Base-by-base conservation (phyloP, 371 early-diverging fungal genomes). In the Mortierella sp. region DNA sequence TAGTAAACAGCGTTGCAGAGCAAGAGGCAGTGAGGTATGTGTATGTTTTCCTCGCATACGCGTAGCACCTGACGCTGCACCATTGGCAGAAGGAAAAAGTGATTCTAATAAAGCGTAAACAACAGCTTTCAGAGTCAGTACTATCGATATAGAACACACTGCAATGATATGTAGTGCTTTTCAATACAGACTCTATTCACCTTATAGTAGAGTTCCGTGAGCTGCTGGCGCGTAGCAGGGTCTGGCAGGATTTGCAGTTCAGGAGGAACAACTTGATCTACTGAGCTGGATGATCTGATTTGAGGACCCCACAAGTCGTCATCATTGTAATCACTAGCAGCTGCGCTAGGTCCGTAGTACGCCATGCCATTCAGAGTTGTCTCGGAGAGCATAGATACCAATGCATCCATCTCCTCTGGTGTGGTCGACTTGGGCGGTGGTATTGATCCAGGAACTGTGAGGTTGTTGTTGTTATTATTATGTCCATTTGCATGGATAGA, bases 1-100 rank as follows among this genome's bases (percentile, higher is more conserved):
- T 72, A 81, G 39, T 75, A 81, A 28, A 81, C 76, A 1, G 81
- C 81, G 24, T 81, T 75, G 73, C 81, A 81, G 20, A 81, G 71
- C 12, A 81, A 35, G 12, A 81, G 55, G 37, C 81, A 81, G 59
- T 81, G 69, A 2, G 81, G 81, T 14, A 81, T 59, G n/a, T 75
- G 81, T 20, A 72, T 62, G 49, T 81, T 81, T 54, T 75, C 73
- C 61, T 81, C 66, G 28, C 81, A 81, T 22, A 81, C 81, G 9
- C 73, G 60, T 6, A 81, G 65, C 1, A 75, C 81, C 28, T 72
- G 66, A 3, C 70, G 75, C 47, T 81, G 81, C 14, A 81, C 76
- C 81, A 81, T 81, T 14, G 81, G 81, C 11, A 81, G 35, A 22
- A 64, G 51, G 16, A 54, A 11, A 61, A 64, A 75, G 40, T 81